Evolutionary conservation across 2,329 filamentous ascomycete species (phyloP), one percentile per base, ranked within the genome.

Genomic region (Pyrenophora tritici-repentis): DNA sequence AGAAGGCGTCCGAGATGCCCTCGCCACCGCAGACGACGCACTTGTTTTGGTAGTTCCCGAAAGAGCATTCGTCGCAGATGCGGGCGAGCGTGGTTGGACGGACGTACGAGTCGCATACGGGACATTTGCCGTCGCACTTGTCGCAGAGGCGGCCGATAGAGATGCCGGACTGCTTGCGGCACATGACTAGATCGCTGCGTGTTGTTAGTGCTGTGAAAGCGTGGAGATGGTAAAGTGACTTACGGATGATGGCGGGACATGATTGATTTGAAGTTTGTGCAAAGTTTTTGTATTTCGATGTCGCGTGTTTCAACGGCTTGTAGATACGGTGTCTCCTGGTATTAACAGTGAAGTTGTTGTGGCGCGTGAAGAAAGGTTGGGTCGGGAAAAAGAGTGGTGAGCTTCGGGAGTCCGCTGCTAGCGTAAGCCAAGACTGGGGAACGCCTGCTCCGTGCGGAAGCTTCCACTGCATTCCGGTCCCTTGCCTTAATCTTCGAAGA

Each of bases 31-130:
- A 99, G 36, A 99, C 94, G 63, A 99, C 91, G 74, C 94, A 99
- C 77, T 99, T 99, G 81, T 99, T 99, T 79, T 97, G 94, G 81
- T 97, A 99, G 83, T 99, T 99, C 72, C 94, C 94, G 75, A 99
- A 99, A 73, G 90, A 92, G 82, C 94, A 99, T 79, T 99, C 94
- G 80, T 99, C 94, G 81, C 94, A 99, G 79, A 99, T 97, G 70
- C 93, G 91, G 55, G 96, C 94, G 50, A 97, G 87, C 7, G 94
- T 97, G 22, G 94, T 99, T 10, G 94, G 94, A 13, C 94, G 92
- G 59, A 99, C 94, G 83, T 99, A 99, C 55, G 90, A 96, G 75
- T 99, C 94, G 85, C 94, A 99, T 55, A 99, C 92, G 61, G 94
- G 94, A 71, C 94, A 99, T 81, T 99, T 99, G 76, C 94, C 94